Conservation (phyloP, 1,284 basidiomycete genomes). For the Coniferiporia sulphurascens region DNA sequence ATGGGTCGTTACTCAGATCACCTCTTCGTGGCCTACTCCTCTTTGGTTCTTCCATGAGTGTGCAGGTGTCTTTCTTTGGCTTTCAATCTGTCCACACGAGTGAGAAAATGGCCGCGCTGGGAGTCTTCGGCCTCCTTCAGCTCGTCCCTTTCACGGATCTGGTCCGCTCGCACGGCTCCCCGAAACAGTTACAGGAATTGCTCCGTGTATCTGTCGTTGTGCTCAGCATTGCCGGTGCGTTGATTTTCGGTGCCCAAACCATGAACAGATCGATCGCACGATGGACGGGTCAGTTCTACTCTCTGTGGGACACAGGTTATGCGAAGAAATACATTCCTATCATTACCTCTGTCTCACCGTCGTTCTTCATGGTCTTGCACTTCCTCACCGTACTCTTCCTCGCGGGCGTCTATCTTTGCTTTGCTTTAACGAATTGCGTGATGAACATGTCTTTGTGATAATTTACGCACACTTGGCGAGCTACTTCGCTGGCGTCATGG, state of each 20-base stretch:
- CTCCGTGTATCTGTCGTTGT: slow-evolving; percentile 67
- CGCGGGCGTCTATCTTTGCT: slow-evolving; percentile 89
- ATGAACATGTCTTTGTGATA: too few relatives aligned
- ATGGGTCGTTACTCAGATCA: slow-evolving; percentile 89
- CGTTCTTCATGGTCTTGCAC: slow-evolving; percentile 99
- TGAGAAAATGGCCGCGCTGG: slow-evolving; percentile 99
- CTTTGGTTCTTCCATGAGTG: slow-evolving; percentile 93
- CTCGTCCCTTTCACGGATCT: slow-evolving; percentile 94
- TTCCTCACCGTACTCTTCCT: slow-evolving; percentile 98
- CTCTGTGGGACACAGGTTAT: slow-evolving; percentile 98
- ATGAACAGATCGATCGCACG: slow-evolving; percentile 96
- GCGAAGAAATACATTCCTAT: too few relatives aligned
- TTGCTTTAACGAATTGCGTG: slow-evolving; percentile 90
- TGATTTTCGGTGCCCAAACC: slow-evolving; percentile 75
- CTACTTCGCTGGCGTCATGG: too few relatives aligned
- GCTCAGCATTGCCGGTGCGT: slow-evolving; percentile 69
- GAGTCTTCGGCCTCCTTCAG: too few relatives aligned
- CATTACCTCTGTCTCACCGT: slow-evolving; percentile 98
- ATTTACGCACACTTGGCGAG: too few relatives aligned
- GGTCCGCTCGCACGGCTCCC: slow-evolving; percentile 84
- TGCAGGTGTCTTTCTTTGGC: slow-evolving; percentile 99
- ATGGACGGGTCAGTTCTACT: slow-evolving; percentile 99
- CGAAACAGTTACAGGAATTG: slow-evolving; percentile 91
- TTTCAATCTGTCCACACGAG: slow-evolving; percentile 98
- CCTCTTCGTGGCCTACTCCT: slow-evolving; percentile 96